A percentile compares a stretch with the other conserved stretches of the same genome.
These are phyloP conservation scores for Cenchrus purpureus DNA, from an alignment of 176 grass and related monocot species.

Conservation along the genomic window DNA sequence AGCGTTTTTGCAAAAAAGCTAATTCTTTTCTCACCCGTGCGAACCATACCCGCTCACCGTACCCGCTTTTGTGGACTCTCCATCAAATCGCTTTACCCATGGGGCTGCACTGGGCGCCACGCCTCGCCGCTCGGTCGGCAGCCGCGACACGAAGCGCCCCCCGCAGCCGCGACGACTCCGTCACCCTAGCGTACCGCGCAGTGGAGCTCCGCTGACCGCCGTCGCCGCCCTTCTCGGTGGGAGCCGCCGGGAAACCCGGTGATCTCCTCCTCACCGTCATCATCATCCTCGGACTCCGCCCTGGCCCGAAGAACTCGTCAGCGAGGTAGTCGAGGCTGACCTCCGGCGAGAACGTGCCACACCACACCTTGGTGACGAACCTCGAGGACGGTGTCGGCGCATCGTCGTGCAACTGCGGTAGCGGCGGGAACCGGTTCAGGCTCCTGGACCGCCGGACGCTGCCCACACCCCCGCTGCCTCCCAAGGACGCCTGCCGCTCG, in stretches of 20 bases:
- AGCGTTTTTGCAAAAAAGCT: no score
- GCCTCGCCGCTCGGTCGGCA: conserved; percentile 48
- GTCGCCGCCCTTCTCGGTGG: conserved; percentile 14
- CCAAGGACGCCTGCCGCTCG: conserved; percentile 15
- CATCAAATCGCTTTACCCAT: no score
- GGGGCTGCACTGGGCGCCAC: not conserved
- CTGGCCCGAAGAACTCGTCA: conserved; percentile 87
- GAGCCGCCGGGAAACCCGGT: conserved; percentile 25
- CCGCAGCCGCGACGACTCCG: conserved; percentile 47
- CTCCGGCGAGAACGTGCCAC: conserved; percentile 48
- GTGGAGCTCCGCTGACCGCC: conserved; percentile 42
- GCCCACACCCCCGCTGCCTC: not conserved
- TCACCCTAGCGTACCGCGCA: conserved; percentile 72
- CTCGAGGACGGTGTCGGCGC: conserved; percentile 65
- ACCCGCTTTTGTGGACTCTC: no score
- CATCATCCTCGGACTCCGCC: conserved; percentile 88
- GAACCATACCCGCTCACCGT: no score
- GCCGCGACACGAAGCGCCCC: conserved; percentile 40
- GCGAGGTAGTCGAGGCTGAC: conserved; percentile 96
- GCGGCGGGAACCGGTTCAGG: conserved; percentile 74
- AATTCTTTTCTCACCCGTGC: no score
- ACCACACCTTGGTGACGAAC: conserved; percentile 76
- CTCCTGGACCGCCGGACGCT: conserved; percentile 67
- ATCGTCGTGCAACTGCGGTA: conserved; percentile 54
- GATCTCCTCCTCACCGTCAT: conserved; percentile 47